These are phyloP conservation scores for Cicer pinnatifidum DNA, from an alignment of 306 rosid species.

Conservation along the genomic window DNA sequence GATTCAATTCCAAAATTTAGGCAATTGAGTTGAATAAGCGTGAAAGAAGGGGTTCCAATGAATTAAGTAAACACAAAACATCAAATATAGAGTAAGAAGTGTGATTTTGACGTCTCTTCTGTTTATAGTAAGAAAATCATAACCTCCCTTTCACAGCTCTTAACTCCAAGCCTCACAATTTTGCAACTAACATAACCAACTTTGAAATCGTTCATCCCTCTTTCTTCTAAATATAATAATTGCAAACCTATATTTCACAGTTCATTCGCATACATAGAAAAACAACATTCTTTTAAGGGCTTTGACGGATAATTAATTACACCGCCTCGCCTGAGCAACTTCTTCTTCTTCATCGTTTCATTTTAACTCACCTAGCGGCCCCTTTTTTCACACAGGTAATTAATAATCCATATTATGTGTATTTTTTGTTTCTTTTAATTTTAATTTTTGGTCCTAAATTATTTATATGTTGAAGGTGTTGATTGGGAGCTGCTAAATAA, in stretches of 20 bases:
- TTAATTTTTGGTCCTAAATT: too few species aligned
- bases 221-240: constrained; percentile 4
- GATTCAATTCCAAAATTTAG: not conserved
- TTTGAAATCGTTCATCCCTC: not conserved
- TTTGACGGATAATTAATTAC: constrained; percentile 37
- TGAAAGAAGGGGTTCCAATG: constrained; percentile 29
- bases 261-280: not conserved
- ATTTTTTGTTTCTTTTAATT: too few species aligned
- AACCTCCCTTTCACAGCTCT: constrained; percentile 12
- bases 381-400: constrained; percentile 18
- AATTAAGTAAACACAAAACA: not conserved
- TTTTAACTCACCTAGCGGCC: constrained; percentile 18
- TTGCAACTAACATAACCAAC: constrained; percentile 36
- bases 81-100: not conserved
- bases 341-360: constrained; percentile 18
- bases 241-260: not conserved
- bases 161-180: constrained; percentile 50
- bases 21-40: constrained; percentile 6
- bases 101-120: constrained; percentile 27
- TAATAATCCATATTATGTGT: too few species aligned
- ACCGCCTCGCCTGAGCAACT: constrained; percentile 22
- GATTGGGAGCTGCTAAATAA: constrained; percentile 43
- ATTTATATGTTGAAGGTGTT: constrained; percentile 29
- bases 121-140: constrained; percentile 24
- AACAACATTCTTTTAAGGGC: constrained; percentile 35